Conservation (phyloP, 2,329 filamentous ascomycete genomes). For the Pseudogymnoascus sp. region DNA sequence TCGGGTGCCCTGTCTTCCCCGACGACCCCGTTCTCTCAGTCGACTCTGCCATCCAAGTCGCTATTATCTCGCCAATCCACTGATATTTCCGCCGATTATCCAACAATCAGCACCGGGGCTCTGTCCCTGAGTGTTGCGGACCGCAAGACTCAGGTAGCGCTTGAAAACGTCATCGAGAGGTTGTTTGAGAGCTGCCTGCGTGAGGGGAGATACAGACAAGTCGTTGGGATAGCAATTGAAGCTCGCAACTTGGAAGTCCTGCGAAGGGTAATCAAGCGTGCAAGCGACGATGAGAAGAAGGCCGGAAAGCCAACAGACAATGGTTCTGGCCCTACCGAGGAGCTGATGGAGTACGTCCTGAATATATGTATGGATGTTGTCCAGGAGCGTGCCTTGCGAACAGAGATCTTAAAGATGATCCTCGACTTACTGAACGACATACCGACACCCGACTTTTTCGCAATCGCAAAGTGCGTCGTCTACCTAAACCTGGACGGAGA, state of each 20-base stretch:
- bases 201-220: conserved; percentile 83
- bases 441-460: conserved; percentile 89
- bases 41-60: conserved; percentile 85
- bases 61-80: conserved; percentile 75
- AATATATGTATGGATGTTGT: conserved; percentile 97
- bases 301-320: conserved; percentile 48
- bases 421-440: conserved; percentile 93
- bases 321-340: conserved; percentile 61
- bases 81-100: conserved; percentile 49
- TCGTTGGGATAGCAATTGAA: conserved; percentile 93
- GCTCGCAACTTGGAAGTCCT: conserved; percentile 86
- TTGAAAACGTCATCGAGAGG: conserved; percentile 77
- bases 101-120: conserved; percentile 29
- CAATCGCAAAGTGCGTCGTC: conserved; percentile 94
- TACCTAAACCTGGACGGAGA: conserved; percentile 88
- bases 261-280: conserved; percentile 75
- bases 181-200: conserved; percentile 85
- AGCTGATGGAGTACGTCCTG: conserved; percentile 92
- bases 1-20: conserved; percentile 62
- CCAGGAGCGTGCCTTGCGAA: conserved; percentile 79
- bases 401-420: conserved; percentile 79
- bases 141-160: conserved; percentile 64
- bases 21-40: conserved; percentile 92
- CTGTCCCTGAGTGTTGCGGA: conserved; percentile 39
- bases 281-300: conserved; percentile 75